Evolutionary conservation across 2,329 filamentous ascomycete species (phyloP).

Genomic region (Penicillium vulpinum): DNA sequence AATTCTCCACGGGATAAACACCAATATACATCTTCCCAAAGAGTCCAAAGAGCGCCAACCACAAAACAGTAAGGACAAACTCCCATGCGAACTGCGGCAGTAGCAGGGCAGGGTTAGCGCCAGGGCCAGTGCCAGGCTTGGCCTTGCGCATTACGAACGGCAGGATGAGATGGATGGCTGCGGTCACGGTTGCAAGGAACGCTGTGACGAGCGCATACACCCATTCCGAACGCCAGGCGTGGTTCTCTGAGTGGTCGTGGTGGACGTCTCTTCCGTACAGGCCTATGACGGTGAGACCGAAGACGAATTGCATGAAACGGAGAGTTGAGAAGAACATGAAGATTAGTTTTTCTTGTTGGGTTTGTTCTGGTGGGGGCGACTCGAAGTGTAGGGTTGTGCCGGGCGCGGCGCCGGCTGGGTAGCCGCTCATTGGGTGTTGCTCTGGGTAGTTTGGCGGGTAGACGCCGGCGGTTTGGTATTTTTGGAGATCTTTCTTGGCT

Average conservation of each 20-base stretch:
- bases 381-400: conserved; percentile 17
- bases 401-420: conserved; percentile 20
- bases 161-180: conserved; percentile 65
- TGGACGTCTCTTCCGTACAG: conserved; percentile 71
- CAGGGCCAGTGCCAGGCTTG: conserved; percentile 19
- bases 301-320: conserved; percentile 74
- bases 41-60: conserved; percentile 78
- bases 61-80: conserved; percentile 70
- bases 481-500: conserved; percentile 25
- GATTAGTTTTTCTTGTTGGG: conserved; percentile 8
- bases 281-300: conserved; percentile 74
- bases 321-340: conserved; percentile 45
- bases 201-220: conserved; percentile 74
- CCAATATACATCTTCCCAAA: conserved; percentile 80
- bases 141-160: conserved; percentile 45
- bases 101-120: conserved; percentile 38
- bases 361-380: conserved; percentile 13
- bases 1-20: conserved; percentile 51
- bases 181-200: conserved; percentile 64
- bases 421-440: conserved; percentile 21
- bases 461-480: conserved; percentile 19
- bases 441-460: conserved; percentile 18
- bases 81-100: conserved; percentile 65
- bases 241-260: conserved; percentile 44
- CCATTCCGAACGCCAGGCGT: conserved; percentile 67